phyloP scores from a whole-genome alignment of 2,329 filamentous ascomycete genomes.

The Xylogone sp. region DNA sequence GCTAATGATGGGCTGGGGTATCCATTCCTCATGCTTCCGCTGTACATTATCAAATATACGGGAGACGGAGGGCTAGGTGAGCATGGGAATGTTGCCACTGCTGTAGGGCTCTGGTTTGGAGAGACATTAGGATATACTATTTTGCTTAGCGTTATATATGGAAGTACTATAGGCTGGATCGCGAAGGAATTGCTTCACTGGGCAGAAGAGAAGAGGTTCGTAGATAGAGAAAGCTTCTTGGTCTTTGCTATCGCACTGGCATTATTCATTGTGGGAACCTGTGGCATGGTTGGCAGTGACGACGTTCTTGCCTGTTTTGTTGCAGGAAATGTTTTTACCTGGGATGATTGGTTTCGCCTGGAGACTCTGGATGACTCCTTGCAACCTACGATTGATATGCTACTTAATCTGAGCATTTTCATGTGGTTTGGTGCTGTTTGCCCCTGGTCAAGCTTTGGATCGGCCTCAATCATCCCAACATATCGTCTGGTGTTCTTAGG shows the following conservation, averaged over 20 bases:
- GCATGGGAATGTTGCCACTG: conserved; percentile 56
- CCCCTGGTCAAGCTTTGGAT: conserved; percentile 68
- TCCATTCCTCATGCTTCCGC: conserved; percentile 76
- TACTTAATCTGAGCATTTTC: conserved; percentile 82
- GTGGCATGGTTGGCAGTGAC: conserved; percentile 80
- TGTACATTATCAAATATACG: conserved; percentile 77
- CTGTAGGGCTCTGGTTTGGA: conserved; percentile 75
- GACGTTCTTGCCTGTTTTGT: conserved; percentile 88
- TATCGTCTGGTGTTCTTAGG: conserved; percentile 69
- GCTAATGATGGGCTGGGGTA: conserved; percentile 86
- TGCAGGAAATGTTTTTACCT: conserved; percentile 82
- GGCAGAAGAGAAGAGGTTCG: conserved; percentile 58
- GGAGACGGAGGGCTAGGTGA: conserved; percentile 55
- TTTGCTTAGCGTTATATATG: conserved; percentile 70
- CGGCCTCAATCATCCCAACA: conserved; percentile 65
- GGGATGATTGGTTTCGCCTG: conserved; percentile 87
- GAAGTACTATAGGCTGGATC: conserved; percentile 70
- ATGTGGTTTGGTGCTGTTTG: conserved; percentile 84
- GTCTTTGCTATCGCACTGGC: conserved; percentile 66
- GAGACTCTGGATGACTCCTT: conserved; percentile 83
- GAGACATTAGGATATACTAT: conserved; percentile 82
- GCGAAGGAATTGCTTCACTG: conserved; percentile 76
- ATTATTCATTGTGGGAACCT: conserved; percentile 80
- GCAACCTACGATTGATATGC: conserved; percentile 86
- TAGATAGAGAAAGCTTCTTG: conserved; percentile 11